Base-by-base conservation (phyloP, 1,139 yeast genomes). In the Yamadazyma kanchanaburiensis region DNA sequence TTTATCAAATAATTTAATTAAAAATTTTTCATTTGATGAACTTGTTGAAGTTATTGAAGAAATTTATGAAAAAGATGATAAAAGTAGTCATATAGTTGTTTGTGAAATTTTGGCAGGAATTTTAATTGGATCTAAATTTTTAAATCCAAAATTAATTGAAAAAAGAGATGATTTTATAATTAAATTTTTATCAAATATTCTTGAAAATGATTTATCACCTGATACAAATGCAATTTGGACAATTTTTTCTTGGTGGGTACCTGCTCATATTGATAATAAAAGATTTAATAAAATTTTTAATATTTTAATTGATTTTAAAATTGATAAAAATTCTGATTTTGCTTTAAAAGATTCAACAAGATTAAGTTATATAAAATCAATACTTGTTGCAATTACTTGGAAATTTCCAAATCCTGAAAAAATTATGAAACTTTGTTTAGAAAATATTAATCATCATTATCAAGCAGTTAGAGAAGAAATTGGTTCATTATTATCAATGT, bases 141-240 rank as follows among this genome's bases (percentile, higher is more conserved):
- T 61, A 41, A 39, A 36, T 39, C 46, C 55, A 2, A 43, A 47
- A 8, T 42, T 53, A 12, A 34, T 47, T 20, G 44, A 40, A 3
- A 36, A 45, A 6, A 64, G 82, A 27, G 87, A 82, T 45, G 50
- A 42, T 1, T 72, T 68, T 37, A 49, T 81, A 20, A 44, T 62
- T 2, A 44, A 40, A 3, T 74, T 76, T 38, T 54, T 83, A 30
- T 44, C 45, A 1, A 48, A 53, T 2, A 70, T 83, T 12, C 61
- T 87, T 27, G 60, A 66, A 3, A 60, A 69, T 23, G 87, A 82
- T 34, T 58, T 91, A 35, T 75, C 87, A 1, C 94, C 89, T 3
- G 95, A 89, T 25, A 83, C 82, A 6, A 59, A 74, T 27, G 75
- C 73, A 12, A 78, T 85, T 29, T 91, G 98, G 97, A 69, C 69